phyloP scores from a whole-genome alignment of 176 grass and related monocot genomes.

The barley (Hordeum vulgare) region DNA sequence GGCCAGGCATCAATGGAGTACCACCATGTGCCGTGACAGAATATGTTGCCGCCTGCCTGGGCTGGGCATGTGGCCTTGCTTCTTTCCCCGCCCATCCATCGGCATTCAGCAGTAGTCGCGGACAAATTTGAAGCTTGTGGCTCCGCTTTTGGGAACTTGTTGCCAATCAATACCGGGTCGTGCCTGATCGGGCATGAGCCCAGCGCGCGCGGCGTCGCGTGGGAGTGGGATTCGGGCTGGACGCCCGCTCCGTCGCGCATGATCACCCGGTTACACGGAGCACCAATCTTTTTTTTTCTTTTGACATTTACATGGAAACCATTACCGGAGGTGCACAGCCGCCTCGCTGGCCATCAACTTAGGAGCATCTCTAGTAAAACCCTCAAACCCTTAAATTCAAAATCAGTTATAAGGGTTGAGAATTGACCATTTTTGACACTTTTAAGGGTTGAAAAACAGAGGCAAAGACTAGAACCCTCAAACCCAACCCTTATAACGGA shows the following conservation, averaged over 20 bases:
- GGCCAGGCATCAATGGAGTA: conserved; percentile 1
- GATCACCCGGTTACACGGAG: too few relatives aligned
- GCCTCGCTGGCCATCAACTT: too few relatives aligned
- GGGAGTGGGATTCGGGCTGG: conserved; percentile 11
- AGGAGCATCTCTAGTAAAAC: too few relatives aligned
- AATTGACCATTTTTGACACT: too few relatives aligned
- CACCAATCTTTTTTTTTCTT: too few relatives aligned
- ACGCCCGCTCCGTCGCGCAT: not conserved
- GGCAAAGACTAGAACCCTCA: too few relatives aligned
- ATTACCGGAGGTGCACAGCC: too few relatives aligned
- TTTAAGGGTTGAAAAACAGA: too few relatives aligned
- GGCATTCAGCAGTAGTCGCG: not conserved
- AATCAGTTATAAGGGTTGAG: too few relatives aligned
- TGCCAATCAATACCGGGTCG: not conserved
- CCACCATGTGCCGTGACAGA: conserved; percentile 25
- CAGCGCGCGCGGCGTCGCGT: not conserved
- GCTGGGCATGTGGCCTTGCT: conserved; percentile 35
- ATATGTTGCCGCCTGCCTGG: conserved; percentile 36
- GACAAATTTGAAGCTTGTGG: conserved; percentile 21
- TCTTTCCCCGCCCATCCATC: not conserved
- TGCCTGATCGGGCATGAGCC: not conserved
- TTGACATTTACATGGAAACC: too few relatives aligned
- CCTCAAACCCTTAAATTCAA: too few relatives aligned
- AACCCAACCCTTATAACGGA: too few relatives aligned
- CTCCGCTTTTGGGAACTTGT: not conserved